Evolutionary conservation across 306 rosid genomes (phyloP), one percentile per base, ranked within the genome.

Genomic region (Medicago ruthenica): DNA sequence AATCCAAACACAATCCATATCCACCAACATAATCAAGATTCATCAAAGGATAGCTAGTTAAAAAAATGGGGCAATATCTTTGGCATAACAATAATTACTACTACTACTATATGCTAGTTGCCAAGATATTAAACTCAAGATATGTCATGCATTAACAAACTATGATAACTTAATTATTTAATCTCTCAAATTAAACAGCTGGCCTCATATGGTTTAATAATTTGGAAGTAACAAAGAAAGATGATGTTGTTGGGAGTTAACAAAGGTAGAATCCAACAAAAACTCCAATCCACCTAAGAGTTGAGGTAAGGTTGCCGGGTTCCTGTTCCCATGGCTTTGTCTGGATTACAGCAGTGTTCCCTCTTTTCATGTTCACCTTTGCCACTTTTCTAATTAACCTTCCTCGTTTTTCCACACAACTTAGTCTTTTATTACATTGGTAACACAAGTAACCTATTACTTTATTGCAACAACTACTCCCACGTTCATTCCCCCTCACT

Each of bases 251-350:
- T 78, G 83, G 83, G 48, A 74, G 21, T 47, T 73, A 79, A 62
- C 20, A 75, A 42, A 65, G 39, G 51, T 65, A 82, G 81, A 84
- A 90, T 88, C 89, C 89, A 89, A 86, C 85, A 80, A 85, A 89
- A 82, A 72, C 41, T 87, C 80, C 83, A 82, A 55, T 62, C 81
- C 81, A 74, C 84, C 85, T 88, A 67, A 84, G 79, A 83, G 77
- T 83, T 86, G 93, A 89, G 87, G 88, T 84, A 79, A 87, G 51
- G 69, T 87, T 91, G 92, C 92, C 92, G 93, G 98, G 75, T 74
- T 68, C 68, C 0, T 90, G 92, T 88, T 92, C 89, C 93, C 91
- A 44, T 78, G 69, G 34, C 76, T 82, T 66, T 88, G 92, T 91
- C 90, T 78, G 34, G 61, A 76, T 44, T 79, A 69, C 21, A 67